Base-by-base conservation (phyloP, 106 monocot genomes). In the Iris macrosiphon region DNA sequence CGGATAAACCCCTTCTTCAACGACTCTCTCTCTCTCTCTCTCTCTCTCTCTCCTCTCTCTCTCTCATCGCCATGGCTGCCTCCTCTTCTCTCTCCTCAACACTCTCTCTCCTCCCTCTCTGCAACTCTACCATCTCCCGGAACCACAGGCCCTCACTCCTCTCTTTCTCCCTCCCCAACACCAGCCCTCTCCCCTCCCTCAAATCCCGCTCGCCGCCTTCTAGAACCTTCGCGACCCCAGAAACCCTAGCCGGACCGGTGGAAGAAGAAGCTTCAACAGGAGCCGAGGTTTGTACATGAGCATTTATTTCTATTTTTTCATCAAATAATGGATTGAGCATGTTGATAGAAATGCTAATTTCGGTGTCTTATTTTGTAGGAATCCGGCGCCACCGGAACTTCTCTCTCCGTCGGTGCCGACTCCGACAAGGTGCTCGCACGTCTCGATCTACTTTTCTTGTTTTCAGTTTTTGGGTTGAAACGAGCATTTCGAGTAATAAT, bases 31-130 rank as follows among this genome's bases (percentile, higher is more conserved):
- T 55, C 23, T 37, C 55, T 0, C 31, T 22, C 13, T 26, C 57
- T 15, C 27, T 11, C n/a, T n/a, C n/a, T 10, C 9, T 49, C 26
- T 7, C 26, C 49, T 20, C 1, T 38, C 24, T 5, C 55, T 46
- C 31, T n/a, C 35, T 50, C n/a, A n/a, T n/a, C 46, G 69, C 66
- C 49, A 73, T 73, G 73, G 66, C 65, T 5, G 65, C 34, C 14
- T 37, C 65, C 15, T 58, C 73, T 16, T 73, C 73, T n/a, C 42
- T 59, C 45, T 48, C 60, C 1, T 14, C 72, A 0, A 40, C 41
- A 16, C 56, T 66, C 41, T 52, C 65, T 26, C 73, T 60, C 23
- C 16, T 52, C 49, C 40, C 65, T 35, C 31, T 66, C 47, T 25
- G 29, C 59, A 33, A 8, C 21, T 24, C n/a, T n/a, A n/a, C 55